Base-by-base conservation (phyloP, 768 basidiomycete genomes). In the Tricholoma terreum region DNA sequence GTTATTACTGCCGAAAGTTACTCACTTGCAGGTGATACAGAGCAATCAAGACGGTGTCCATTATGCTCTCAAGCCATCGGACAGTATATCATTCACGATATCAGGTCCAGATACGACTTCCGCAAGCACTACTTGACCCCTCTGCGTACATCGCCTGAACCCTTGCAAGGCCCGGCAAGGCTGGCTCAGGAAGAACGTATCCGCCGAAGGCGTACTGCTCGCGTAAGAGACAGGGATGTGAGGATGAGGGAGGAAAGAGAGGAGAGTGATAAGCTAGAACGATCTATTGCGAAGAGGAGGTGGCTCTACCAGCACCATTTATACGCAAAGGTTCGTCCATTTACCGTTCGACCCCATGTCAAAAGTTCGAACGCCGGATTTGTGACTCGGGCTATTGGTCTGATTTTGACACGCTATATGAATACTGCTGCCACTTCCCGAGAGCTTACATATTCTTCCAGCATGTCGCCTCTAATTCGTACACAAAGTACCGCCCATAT, bases 381-480 rank as follows among this genome's bases (percentile, higher is more conserved):
- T 8, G 12, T 30, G 4, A 34, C 14, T 55, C 21, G 15, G 40
- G 30, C 19, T 5, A 14, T 46, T 38, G 27, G 24, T 10, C 15
- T 46, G 11, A 22, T 24, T n/a, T 19, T 53, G 6, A 19, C 11
- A 6, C 17, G 6, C 22, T 45, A 17, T 22, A 21, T 17, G 11
- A 35, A 45, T 27, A n/a, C 43, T 33, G 4, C 14, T 54, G 4
- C 11, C 40, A 49, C 30, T n/a, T 27, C 52, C 30, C 22, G 30
- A 33, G 22, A 11, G 27, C 19, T 46, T 54, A 10, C 56, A 40
- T 50, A 6, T 43, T 51, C 55, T 12, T 42, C 7, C 65, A 97
- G 94, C 94, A 98, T 67, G 85, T 97, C 51, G 94, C 92, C 3
- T 93, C 92, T 30, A 98, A 97, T 65, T 68, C 83, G 1, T 86